Evolutionary conservation across 2,329 filamentous ascomycete genomes (phyloP), one percentile per base, ranked within the genome.

Genomic region (Verticillium tricorpus): DNA sequence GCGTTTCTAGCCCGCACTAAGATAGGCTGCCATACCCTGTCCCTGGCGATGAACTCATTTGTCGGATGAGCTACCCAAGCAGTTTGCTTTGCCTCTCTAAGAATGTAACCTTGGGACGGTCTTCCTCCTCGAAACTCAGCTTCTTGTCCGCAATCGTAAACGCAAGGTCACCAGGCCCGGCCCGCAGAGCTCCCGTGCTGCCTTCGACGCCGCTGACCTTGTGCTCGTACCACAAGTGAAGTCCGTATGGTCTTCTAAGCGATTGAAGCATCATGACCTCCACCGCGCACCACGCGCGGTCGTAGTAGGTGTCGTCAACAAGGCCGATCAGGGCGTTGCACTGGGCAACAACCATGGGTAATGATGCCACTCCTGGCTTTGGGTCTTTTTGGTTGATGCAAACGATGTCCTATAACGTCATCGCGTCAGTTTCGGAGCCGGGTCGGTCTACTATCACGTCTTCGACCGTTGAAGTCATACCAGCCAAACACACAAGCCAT

Each of bases 291-390:
- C 76, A 78, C 1, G 74, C 74, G 1, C 76, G 69, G 6, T 66
- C 63, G 64, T 74, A 73, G 64, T 77, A 78, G 1, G 59, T 28
- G 7, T 73, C 68, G 56, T 76, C 73, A 2, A 71, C 64, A 35
- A 79, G 68, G 57, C 76, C 77, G 64, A 78, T 74, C 58, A 77
- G 67, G 5, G 71, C 74, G 63, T 78, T 65, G 67, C 77, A 78
- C 60, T 77, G 74, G 2, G 72, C 67, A 19, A 78, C 63, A 57
- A 73, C 70, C 63, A 78, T 67, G 14, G 74, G 75, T 8, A 78
- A 68, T 0, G 74, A 70, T 1, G 66, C 61, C 8, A 77, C 71
- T 6, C 77, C 76, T 5, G 64, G 60, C n/a, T 61, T 62, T 1
- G 69, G 68, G 34, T 76, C 57, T 25, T 71, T 68, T 63, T 78